A percentile compares a stretch with the other conserved stretches of the same genome.
Conservation (phyloP, 345 rosid species). For the Capsella bursapastoris region DNA sequence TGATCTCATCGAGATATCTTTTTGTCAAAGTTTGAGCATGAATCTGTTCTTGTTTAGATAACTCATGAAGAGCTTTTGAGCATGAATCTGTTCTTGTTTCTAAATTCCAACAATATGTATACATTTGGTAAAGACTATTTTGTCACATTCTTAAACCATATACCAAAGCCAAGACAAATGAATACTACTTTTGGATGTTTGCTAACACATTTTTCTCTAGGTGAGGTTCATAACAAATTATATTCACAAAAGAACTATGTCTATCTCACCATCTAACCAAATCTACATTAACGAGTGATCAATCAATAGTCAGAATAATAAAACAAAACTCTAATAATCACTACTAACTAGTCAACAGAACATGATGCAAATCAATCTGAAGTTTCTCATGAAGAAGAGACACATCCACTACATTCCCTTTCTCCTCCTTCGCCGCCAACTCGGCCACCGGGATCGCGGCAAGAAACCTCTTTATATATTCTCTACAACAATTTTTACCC, state of each 20-base stretch:
- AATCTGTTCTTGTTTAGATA: no score
- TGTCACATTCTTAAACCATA: no score
- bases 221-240: background rate
- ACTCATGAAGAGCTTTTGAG: no score
- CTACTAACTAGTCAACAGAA: conserved; percentile 18
- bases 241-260: conserved; percentile 18
- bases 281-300: conserved; percentile 17
- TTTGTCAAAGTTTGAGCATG: no score
- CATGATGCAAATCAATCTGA: conserved; percentile 68
- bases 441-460: conserved; percentile 61
- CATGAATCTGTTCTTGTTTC: no score
- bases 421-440: conserved; percentile 57
- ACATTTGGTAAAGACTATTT: no score
- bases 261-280: conserved; percentile 3
- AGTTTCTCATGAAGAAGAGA: conserved; percentile 55
- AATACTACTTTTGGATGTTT: background rate
- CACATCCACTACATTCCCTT: conserved; percentile 42
- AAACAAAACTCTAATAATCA: conserved; percentile 9
- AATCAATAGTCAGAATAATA: conserved; percentile 25
- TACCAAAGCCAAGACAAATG: conserved; percentile 11
- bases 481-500: conserved; percentile 66
- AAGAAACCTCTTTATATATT: conserved; percentile 67
- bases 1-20: no score
- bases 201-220: conserved; percentile 1
- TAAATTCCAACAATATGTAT: no score